Evolutionary conservation across 805 yeast genomes (phyloP).

Genomic region (Pichia sporocuriosa): DNA sequence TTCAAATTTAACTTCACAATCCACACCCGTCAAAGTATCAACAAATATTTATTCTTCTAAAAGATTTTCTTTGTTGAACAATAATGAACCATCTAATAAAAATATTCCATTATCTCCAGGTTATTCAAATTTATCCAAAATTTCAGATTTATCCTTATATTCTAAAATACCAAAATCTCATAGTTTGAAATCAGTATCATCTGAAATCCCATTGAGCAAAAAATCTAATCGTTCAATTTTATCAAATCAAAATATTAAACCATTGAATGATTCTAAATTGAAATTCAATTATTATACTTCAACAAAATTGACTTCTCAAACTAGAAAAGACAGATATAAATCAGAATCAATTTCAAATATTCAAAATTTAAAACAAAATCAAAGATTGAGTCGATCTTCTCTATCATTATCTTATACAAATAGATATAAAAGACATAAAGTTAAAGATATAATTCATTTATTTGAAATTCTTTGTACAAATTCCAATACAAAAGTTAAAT

Average conservation of each 20-base stretch:
- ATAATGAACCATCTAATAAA: neutral
- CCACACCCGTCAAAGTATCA: neutral
- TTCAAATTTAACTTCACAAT: neutral
- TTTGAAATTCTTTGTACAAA: neutral
- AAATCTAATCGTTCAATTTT: neutral
- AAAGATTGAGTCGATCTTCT: too few relatives aligned
- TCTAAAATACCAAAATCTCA: slow-evolving; percentile 8
- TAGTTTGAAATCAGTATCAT: neutral
- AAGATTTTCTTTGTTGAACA: neutral
- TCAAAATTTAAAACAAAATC: too few relatives aligned
- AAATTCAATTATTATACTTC: neutral
- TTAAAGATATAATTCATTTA: neutral
- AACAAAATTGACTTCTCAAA: neutral
- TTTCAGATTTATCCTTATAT: neutral
- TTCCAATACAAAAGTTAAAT: neutral
- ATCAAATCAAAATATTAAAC: neutral
- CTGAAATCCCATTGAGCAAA: neutral
- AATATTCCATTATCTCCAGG: neutral
- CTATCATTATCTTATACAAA: neutral
- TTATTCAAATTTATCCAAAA: neutral
- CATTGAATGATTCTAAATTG: neutral
- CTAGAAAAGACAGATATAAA: neutral
- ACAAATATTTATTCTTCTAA: neutral
- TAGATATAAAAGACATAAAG: neutral
- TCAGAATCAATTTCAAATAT: neutral